Evolutionary conservation across 2,329 filamentous ascomycete genomes (phyloP).

Genomic region (Aspergillus japonicus): DNA sequence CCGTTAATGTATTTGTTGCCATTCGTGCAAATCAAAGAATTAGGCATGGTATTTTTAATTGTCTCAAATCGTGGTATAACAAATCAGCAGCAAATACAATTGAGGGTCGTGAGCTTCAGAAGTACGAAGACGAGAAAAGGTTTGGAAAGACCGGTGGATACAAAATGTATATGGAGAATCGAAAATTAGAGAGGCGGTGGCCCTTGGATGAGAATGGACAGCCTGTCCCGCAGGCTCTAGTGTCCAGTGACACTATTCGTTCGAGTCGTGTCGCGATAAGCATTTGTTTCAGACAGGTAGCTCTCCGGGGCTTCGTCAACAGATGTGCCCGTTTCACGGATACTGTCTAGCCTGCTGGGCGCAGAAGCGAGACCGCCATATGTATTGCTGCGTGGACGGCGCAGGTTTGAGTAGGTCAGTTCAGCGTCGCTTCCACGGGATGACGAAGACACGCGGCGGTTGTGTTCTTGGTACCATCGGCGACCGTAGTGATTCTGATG

Average conservation of each 20-base stretch:
- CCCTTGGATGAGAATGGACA: background rate
- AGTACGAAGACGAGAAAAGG: background rate
- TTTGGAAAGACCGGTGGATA: background rate
- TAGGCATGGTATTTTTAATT: background rate
- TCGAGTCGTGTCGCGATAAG: slow-evolving; percentile 33
- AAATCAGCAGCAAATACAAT: background rate
- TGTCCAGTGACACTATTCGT: slow-evolving; percentile 24
- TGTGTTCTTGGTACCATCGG: slow-evolving; percentile 22
- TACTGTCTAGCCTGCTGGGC: slow-evolving; percentile 29
- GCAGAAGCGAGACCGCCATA: slow-evolving; percentile 23
- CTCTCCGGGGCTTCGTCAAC: slow-evolving; percentile 25
- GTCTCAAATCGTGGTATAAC: background rate
- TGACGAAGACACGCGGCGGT: slow-evolving; percentile 22
- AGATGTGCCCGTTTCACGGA: slow-evolving; percentile 30
- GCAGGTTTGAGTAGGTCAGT: slow-evolving; percentile 35
- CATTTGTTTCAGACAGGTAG: slow-evolving; percentile 21
- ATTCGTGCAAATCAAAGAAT: background rate
- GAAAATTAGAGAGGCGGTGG: background rate
- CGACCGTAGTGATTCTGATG: slow-evolving; percentile 23
- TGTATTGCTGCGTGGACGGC: slow-evolving; percentile 36
- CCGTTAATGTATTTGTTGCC: background rate
- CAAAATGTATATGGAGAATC: background rate
- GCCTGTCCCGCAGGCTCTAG: slow-evolving; percentile 27
- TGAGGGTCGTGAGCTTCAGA: background rate
- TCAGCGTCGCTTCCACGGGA: slow-evolving; percentile 34